Evolutionary conservation across 345 rosid genomes (phyloP).

Genomic region (Excoecaria agallocha): DNA sequence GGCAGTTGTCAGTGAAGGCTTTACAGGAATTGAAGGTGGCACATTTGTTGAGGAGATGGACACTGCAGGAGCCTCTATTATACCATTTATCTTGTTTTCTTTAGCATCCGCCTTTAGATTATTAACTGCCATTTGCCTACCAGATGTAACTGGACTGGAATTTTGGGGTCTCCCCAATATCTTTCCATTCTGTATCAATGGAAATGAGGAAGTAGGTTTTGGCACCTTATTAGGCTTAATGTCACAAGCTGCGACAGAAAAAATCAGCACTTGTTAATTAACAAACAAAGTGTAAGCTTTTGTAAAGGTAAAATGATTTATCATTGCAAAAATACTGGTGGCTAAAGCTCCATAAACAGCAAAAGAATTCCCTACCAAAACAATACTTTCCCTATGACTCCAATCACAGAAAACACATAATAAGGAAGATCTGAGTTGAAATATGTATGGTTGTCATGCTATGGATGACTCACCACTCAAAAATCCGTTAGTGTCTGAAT

Average conservation of each 20-base stretch:
- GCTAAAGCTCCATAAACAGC: background rate
- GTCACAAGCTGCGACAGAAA: conserved; percentile 45
- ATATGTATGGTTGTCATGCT: background rate
- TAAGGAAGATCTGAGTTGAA: background rate
- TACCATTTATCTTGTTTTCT: conserved; percentile 47
- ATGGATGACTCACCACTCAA: conserved; percentile 54
- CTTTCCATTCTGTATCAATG: conserved; percentile 45
- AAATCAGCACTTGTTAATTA: background rate
- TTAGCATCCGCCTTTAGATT: conserved; percentile 33
- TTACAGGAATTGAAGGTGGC: conserved; percentile 28
- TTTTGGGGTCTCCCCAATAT: conserved; percentile 34
- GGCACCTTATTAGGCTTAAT: conserved; percentile 44
- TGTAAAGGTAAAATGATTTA: background rate
- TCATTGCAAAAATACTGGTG: conserved; percentile 1
- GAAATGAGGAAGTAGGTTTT: conserved; percentile 29
- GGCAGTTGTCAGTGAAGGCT: conserved; percentile 24
- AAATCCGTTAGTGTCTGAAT: conserved; percentile 54
- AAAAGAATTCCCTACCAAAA: background rate
- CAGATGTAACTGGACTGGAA: conserved; percentile 25
- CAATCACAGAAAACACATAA: background rate
- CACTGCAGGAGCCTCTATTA: conserved; percentile 10
- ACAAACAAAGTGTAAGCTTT: background rate
- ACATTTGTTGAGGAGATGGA: conserved; percentile 12
- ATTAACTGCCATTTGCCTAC: conserved; percentile 23
- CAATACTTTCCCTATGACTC: background rate